Base-by-base conservation (phyloP, 495 filamentous ascomycete species). In the Penicillium herquei region DNA sequence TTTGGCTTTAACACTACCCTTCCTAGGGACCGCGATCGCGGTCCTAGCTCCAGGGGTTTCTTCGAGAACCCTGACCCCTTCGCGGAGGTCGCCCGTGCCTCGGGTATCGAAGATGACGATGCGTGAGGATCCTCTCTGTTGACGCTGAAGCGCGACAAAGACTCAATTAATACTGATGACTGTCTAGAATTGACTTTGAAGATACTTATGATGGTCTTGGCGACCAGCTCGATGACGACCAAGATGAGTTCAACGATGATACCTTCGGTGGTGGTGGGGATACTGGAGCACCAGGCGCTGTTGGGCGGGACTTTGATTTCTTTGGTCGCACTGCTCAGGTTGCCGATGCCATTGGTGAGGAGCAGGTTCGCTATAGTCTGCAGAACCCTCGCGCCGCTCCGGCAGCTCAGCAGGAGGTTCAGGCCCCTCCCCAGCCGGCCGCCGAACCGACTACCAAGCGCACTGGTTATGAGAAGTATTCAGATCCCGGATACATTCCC, bases 141-240 rank as follows among this genome's bases (percentile, higher is more conserved):
- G 6, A 8, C 16, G 16, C 26, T 11, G 33, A 13, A 13, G 13
- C 12, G 8, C 34, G 12, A 37, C 8, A 2, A 37, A 37, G 34
- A 37, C 17, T 7, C 6, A 30, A 26, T 31, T 31, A 39, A 3
- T 3, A 31, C 11, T 51, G 11, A 51, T 35, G 3, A 18, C 11
- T 12, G 8, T 13, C 9, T 59, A 88, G 84, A 37, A 83, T 98
- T 52, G 91, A 98, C 55, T 98, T 98, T 60, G 94, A 98, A 61
- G 94, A 99, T 63, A 98, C 94, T 31, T 98, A 99, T 68, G 95
- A 99, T 72, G 94, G 94, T 2, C 78, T 98, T 17, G 94, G 92
- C 3, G 90, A 96, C 70, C 85, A 89, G 68, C 84, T 99, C 32
- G 88, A 96, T 62, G 92, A 98, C 65, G 88, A 90, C 14, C 89